These are phyloP conservation scores for Alternaria sp. DNA, from an alignment of 2,329 filamentous ascomycete genomes.

Conservation along the genomic window DNA sequence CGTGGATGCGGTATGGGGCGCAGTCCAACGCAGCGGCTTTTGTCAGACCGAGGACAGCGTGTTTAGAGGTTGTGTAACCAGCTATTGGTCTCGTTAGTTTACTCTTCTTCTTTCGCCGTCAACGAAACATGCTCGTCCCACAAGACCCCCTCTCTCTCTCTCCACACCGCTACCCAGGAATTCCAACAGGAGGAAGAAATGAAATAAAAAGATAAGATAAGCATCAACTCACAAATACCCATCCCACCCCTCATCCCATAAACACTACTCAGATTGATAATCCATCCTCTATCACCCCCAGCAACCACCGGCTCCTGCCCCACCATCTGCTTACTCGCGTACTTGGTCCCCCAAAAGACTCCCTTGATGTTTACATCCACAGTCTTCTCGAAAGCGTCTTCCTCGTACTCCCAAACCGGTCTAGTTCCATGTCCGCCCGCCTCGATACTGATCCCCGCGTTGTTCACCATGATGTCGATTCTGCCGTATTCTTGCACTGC, in stretches of 20 bases:
- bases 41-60: slow-evolving; percentile 61
- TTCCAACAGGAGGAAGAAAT: too few species aligned
- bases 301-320: slow-evolving; percentile 53
- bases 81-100: slow-evolving; percentile 7
- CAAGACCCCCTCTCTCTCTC: too few species aligned
- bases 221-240: slow-evolving; percentile 33
- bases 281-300: slow-evolving; percentile 57
- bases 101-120: not conserved
- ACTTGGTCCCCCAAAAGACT: slow-evolving; percentile 58
- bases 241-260: slow-evolving; percentile 55
- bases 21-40: slow-evolving; percentile 61
- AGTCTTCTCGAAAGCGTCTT: slow-evolving; percentile 57
- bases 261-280: slow-evolving; percentile 65
- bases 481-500: slow-evolving; percentile 58
- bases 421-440: slow-evolving; percentile 32
- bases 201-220: not conserved
- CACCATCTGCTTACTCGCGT: slow-evolving; percentile 60
- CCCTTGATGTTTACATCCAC: slow-evolving; percentile 52
- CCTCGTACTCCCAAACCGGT: slow-evolving; percentile 58
- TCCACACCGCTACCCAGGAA: too few species aligned
- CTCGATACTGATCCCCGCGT: slow-evolving; percentile 59
- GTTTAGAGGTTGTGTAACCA: slow-evolving; percentile 60
- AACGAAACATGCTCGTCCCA: too few species aligned
- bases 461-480: slow-evolving; percentile 59
- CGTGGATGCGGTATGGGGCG: slow-evolving; percentile 59